phyloP scores from a whole-genome alignment of 1,139 yeast species.

The Taiozyma sp. region DNA sequence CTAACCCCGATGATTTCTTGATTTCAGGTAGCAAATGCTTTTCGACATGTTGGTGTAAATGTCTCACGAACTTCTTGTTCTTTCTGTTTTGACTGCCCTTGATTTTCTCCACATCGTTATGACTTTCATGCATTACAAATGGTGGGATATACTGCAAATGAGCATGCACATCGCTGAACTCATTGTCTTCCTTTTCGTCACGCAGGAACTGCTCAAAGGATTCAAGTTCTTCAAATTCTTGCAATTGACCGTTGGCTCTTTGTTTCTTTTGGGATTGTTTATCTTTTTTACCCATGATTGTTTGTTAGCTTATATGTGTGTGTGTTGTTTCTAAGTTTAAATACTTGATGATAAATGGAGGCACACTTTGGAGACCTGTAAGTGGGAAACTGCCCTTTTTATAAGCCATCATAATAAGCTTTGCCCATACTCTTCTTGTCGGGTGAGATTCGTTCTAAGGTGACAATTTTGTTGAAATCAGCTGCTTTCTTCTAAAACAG shows the following conservation, averaged over 20 bases:
- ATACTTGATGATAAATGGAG: background rate
- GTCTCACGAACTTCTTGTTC: constrained; percentile 66
- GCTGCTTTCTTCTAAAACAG: background rate
- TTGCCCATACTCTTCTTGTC: background rate
- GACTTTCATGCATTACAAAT: constrained; percentile 60
- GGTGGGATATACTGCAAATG: constrained; percentile 67
- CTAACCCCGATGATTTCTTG: constrained; percentile 53
- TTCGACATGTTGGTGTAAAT: constrained; percentile 68
- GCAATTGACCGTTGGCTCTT: constrained; percentile 17
- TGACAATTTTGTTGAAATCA: background rate
- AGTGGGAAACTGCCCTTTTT: background rate
- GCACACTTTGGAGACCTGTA: background rate
- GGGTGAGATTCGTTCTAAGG: background rate
- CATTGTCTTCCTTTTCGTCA: constrained; percentile 75
- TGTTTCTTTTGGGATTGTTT: constrained; percentile 16
- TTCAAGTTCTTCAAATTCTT: constrained; percentile 54
- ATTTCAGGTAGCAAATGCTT: constrained; percentile 67
- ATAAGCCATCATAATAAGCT: background rate
- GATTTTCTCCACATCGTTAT: constrained; percentile 64
- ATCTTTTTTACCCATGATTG: constrained; percentile 21
- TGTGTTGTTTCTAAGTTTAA: background rate
- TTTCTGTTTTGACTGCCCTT: constrained; percentile 69
- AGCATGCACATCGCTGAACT: constrained; percentile 63
- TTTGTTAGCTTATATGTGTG: background rate
- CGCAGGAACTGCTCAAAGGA: constrained; percentile 59